Percentiles rank a stretch among this genome's conserved stretches.
Conservation (phyloP, 164 flowering plant genomes). For the Sedum album region DNA sequence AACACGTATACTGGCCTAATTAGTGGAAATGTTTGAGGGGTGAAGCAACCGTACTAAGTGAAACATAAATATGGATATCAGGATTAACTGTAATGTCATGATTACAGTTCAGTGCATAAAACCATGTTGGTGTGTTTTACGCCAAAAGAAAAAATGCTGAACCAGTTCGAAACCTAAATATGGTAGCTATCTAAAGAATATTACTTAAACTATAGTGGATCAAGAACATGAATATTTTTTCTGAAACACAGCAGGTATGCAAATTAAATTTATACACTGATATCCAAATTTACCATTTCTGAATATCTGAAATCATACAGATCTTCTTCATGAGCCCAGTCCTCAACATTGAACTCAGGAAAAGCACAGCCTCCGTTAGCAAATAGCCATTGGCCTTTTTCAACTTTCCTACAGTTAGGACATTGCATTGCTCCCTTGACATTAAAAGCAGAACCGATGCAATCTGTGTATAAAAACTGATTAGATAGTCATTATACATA, state of each 20-base stretch:
- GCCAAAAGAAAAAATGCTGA: background rate
- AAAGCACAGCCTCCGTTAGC: conserved; percentile 53
- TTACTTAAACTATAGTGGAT: background rate
- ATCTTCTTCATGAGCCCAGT: conserved; percentile 52
- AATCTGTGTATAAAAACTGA: conserved; percentile 37
- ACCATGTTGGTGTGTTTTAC: background rate
- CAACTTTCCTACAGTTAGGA: conserved; percentile 89
- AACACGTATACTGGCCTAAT: background rate
- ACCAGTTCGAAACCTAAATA: background rate
- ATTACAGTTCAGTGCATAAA: background rate
- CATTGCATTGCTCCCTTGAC: conserved; percentile 90
- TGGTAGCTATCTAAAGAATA: background rate
- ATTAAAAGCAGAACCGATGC: conserved; percentile 92
- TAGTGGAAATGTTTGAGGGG: too few relatives aligned
- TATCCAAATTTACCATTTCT: background rate
- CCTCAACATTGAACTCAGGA: conserved; percentile 63
- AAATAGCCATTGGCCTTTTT: conserved; percentile 87
- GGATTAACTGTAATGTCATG: background rate
- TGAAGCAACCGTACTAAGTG: background rate
- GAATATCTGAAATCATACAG: conserved; percentile 2
- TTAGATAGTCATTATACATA: background rate
- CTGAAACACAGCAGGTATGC: background rate
- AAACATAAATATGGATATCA: background rate
- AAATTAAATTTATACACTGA: background rate
- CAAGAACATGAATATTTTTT: background rate